Conservation (phyloP, 2,329 filamentous ascomycete species). For the Cladophialophora carrionii region DNA sequence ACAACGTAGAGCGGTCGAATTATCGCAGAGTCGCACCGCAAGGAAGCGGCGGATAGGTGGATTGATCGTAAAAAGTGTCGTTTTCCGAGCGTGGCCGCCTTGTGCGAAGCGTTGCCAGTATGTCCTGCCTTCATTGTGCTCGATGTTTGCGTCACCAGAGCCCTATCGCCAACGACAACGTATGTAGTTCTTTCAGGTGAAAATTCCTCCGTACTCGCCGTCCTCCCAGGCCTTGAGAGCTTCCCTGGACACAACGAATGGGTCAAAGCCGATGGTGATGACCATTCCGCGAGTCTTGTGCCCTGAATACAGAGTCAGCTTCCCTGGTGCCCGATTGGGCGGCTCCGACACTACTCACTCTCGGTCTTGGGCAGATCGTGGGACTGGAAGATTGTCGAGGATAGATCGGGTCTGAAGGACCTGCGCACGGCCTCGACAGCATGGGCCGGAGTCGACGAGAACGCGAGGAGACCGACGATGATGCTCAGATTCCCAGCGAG, state of each 20-base stretch:
- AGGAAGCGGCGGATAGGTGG: not conserved
- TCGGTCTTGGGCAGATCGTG: not conserved
- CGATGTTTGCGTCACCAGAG: not conserved
- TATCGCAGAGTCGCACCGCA: not conserved
- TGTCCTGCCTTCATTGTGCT: not conserved
- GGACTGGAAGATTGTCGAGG: slow-evolving; percentile 13
- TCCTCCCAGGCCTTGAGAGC: slow-evolving; percentile 15
- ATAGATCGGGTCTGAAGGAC: slow-evolving; percentile 19
- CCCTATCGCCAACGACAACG: not conserved
- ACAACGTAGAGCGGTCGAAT: not conserved
- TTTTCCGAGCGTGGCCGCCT: not conserved
- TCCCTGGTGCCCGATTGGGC: not conserved
- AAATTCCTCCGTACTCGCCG: slow-evolving; percentile 18
- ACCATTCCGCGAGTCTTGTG: slow-evolving; percentile 14
- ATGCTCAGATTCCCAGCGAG: slow-evolving; percentile 28
- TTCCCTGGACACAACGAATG: not conserved
- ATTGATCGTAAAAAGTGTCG: not conserved
- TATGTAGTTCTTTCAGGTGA: slow-evolving; percentile 7
- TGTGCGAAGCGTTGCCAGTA: not conserved
- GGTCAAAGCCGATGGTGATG: slow-evolving; percentile 24
- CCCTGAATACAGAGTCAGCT: slow-evolving; percentile 1
- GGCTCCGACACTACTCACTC: slow-evolving; percentile 17
- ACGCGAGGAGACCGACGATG: slow-evolving; percentile 21
- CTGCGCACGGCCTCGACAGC: not conserved
- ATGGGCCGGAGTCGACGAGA: slow-evolving; percentile 3